Evolutionary conservation across 225 moss, liverwort and hornwort genomes (phyloP), one percentile per base, ranked within the genome.

Genomic region (Neckera pumila): DNA sequence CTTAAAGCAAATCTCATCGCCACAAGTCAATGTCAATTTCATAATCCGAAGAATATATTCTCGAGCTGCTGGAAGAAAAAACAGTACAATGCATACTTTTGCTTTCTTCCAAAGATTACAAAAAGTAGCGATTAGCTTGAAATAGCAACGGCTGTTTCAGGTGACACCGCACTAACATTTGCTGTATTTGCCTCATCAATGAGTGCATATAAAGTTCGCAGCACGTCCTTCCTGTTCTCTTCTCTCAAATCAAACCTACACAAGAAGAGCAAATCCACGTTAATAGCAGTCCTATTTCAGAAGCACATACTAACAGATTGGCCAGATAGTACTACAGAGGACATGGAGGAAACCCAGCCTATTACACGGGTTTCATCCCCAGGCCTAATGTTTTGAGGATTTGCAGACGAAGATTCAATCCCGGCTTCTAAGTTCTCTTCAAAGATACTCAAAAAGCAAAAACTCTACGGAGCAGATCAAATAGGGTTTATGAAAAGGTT

Each of bases 161-260:
- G n/a, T 69, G 76, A 82, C 51, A 74, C 42, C 69, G 66, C 53
- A 81, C 42, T 86, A 62, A 31, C 10, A 14, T 92, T 92, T 40
- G 91, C 90, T 92, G 91, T 95, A 86, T 96, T 94, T 72, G 92
- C 95, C 92, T 96, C 94, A 51, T 96, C 92, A 86, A 96, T 94
- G 58, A 98, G 91, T 54, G 91, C 93, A 53, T 95, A 91, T 72
- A 97, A 88, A 81, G 90, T 96, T 85, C 94, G 95, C 79, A 99
- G 60, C 70, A 33, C 94, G 42, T 97, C 96, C 71, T 97, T 99
- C 81, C 94, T 93, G 85, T 99, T 97, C 61, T 97, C 96, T 89
- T 97, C 97, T 85, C 96, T 96, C 60, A 94, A 92, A 86, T 97
- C 96, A 82, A 89, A 96, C 85, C 93, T 97, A 90, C 56, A 80